Conservation (phyloP, 257 asterid genomes). For the Solanum etuberosum region DNA sequence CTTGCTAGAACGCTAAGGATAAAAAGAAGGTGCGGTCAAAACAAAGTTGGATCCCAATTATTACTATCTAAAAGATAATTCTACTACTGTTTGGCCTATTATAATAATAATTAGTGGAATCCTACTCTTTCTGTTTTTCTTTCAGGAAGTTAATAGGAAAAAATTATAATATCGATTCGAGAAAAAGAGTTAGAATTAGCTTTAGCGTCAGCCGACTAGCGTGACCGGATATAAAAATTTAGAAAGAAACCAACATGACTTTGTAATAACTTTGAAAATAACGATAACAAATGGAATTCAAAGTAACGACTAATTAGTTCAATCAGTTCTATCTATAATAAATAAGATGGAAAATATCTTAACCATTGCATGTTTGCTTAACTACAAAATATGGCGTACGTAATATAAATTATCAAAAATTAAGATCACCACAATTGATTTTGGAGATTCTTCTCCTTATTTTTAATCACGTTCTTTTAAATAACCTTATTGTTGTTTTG, state of each 20-base stretch:
- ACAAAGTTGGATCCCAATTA: not conserved
- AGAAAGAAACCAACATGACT: not conserved
- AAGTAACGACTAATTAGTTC: not conserved
- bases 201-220: too few species aligned
- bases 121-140: not conserved
- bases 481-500: not conserved
- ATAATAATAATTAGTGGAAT: not conserved
- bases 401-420: not conserved
- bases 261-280: not conserved
- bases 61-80: not conserved
- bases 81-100: not conserved
- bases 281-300: not conserved
- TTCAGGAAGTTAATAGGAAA: not conserved
- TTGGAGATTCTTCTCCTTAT: not conserved
- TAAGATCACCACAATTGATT: not conserved
- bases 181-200: not conserved
- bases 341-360: not conserved
- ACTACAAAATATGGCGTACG: not conserved
- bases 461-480: not conserved
- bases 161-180: not conserved
- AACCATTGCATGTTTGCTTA: not conserved
- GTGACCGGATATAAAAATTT: too few species aligned
- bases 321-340: not conserved
- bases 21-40: not conserved
- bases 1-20: not conserved